Conservation (phyloP, 495 filamentous ascomycete species). For the Aspergillus wentii region DNA sequence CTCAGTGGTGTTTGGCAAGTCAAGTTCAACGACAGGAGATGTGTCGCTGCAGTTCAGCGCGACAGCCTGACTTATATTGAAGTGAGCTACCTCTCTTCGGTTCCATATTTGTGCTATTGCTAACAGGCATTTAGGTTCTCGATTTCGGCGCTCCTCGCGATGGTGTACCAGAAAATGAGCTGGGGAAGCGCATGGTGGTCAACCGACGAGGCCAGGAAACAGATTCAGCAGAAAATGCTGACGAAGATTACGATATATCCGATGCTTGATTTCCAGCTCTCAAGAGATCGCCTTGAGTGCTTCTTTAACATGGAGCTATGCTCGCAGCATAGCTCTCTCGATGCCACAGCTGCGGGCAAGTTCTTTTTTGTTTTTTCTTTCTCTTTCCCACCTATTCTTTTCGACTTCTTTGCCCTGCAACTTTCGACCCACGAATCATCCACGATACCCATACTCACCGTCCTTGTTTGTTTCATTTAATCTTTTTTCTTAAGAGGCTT, state of each 20-base stretch:
- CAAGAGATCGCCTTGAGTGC: too few relatives aligned
- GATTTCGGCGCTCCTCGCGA: slow-evolving; percentile 90
- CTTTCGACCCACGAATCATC: slow-evolving; percentile 13
- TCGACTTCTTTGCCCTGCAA: background rate
- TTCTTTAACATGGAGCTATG: too few relatives aligned
- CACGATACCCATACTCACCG: slow-evolving; percentile 19
- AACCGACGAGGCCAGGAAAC: slow-evolving; percentile 52
- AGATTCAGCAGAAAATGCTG: slow-evolving; percentile 25
- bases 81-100: slow-evolving; percentile 68
- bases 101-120: too few relatives aligned
- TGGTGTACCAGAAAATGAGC: slow-evolving; percentile 66
- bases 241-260: slow-evolving; percentile 40
- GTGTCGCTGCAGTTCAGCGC: slow-evolving; percentile 93
- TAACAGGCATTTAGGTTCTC: slow-evolving; percentile 54
- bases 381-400: slow-evolving; percentile 2
- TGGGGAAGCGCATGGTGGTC: slow-evolving; percentile 77
- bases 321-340: too few relatives aligned
- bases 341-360: slow-evolving; percentile 1
- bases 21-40: slow-evolving; percentile 91
- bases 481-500: slow-evolving; percentile 20
- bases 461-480: slow-evolving; percentile 9
- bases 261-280: slow-evolving; percentile 29
- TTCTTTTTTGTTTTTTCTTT: slow-evolving; percentile 3
- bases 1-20: slow-evolving; percentile 98
- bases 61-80: slow-evolving; percentile 92